Percentiles rank a stretch among this genome's conserved stretches.
Conservation (phyloP, 2,329 filamentous ascomycete genomes). For the Samsoniella hepiali region DNA sequence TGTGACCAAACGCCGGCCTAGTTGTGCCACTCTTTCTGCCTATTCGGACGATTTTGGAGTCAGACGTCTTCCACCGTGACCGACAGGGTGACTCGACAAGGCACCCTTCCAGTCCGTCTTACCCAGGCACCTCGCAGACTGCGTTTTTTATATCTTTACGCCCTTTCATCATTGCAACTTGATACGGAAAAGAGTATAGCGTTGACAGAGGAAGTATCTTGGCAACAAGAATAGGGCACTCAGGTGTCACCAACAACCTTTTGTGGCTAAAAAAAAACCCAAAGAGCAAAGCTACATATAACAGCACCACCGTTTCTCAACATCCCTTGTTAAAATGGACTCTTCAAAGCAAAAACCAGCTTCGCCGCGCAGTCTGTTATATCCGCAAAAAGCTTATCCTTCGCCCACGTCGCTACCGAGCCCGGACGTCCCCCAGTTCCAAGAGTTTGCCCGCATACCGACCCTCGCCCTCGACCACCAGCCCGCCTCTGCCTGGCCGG, state of each 20-base stretch:
- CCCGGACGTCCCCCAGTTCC: neutral
- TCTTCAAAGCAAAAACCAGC: neutral
- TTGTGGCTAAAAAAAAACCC: neutral
- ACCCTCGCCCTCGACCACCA: neutral
- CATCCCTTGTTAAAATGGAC: neutral
- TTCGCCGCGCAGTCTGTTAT: neutral
- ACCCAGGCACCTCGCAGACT: neutral
- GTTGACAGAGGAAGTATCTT: neutral
- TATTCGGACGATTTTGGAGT: neutral
- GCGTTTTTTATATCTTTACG: no score
- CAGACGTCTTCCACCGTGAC: neutral
- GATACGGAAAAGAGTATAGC: neutral
- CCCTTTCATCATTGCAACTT: neutral
- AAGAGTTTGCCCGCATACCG: conserved; percentile 9
- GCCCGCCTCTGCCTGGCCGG: neutral
- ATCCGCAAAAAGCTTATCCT: neutral
- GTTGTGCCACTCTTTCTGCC: neutral
- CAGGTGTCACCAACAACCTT: neutral
- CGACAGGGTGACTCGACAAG: conserved; percentile 2
- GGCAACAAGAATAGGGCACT: neutral
- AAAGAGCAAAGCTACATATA: neutral
- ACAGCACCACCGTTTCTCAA: no score
- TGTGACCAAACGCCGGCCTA: neutral
- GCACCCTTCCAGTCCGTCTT: neutral
- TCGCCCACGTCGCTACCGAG: conserved; percentile 8